A percentile compares a stretch with the other conserved stretches of the same genome.
phyloP scores from a whole-genome alignment of 169 alveolate genomes.

The Plasmodium falciparum region DNA sequence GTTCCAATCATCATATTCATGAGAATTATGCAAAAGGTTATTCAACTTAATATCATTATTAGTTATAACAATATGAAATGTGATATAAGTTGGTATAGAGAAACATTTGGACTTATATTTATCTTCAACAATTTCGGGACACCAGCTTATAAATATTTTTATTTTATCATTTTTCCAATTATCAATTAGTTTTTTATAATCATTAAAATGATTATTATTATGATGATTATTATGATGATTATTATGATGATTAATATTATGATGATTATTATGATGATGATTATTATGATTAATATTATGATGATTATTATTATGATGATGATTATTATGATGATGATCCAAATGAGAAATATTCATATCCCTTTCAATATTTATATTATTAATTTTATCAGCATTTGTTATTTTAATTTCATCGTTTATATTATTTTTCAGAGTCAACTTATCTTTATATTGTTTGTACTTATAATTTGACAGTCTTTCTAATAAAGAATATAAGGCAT shows the following conservation, averaged over 20 bases:
- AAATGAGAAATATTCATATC: not conserved
- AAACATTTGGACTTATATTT: constrained; percentile 75
- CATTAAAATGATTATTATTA: too few relatives aligned
- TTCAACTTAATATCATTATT: not conserved
- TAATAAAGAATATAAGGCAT: constrained; percentile 24
- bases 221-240: too few relatives aligned
- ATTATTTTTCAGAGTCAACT: too few relatives aligned
- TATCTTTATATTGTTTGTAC: not conserved
- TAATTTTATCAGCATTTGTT: too few relatives aligned
- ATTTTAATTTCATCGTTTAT: too few relatives aligned
- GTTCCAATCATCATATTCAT: constrained; percentile 18
- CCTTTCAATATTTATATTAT: not conserved
- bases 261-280: too few relatives aligned
- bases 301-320: too few relatives aligned
- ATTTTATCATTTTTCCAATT: constrained; percentile 25
- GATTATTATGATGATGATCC: constrained; percentile 1
- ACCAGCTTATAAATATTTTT: constrained; percentile 72
- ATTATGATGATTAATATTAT: too few relatives aligned
- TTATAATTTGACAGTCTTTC: not conserved
- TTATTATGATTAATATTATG: too few relatives aligned
- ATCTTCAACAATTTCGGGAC: constrained; percentile 70
- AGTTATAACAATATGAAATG: constrained; percentile 67
- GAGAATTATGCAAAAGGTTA: not conserved
- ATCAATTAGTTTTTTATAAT: constrained; percentile 1
- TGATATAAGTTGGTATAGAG: constrained; percentile 42